Conservation (phyloP, 108 stramenopile genomes). For the Stephanodiscus triporus region DNA sequence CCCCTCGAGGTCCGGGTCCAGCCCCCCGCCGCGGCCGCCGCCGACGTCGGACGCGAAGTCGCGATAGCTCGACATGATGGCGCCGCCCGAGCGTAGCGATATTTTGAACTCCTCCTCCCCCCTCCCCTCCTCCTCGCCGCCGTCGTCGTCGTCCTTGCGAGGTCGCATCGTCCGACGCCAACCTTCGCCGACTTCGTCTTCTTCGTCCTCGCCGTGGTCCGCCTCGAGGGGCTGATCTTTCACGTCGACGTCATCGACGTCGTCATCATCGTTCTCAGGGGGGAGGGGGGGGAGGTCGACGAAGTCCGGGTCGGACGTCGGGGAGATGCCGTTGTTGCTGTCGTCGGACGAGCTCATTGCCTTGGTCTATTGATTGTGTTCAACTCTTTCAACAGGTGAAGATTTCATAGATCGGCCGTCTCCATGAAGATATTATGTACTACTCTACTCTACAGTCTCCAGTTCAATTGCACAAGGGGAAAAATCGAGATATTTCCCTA, state of each 20-base stretch:
- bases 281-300: too few species aligned
- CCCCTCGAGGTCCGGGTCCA: not conserved
- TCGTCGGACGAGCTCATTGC: too few species aligned
- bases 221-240: not conserved
- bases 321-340: too few species aligned
- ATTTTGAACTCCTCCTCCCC: not conserved
- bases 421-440: too few species aligned
- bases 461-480: too few species aligned
- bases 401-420: too few species aligned
- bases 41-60: not conserved
- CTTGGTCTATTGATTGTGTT: too few species aligned
- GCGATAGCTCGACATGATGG: slow-evolving; percentile 7
- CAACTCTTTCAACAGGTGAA: too few species aligned
- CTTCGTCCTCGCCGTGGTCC: slow-evolving; percentile 1
- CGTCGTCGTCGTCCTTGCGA: not conserved
- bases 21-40: not conserved
- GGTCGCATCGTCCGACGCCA: not conserved
- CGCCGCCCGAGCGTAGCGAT: not conserved
- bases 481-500: too few species aligned
- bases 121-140: not conserved
- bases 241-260: not conserved
- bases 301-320: too few species aligned
- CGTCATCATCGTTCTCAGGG: slow-evolving; percentile 1
- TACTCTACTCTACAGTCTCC: too few species aligned
- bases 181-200: not conserved